These are phyloP conservation scores for Pythium aquatile DNA, from an alignment of 352 stramenopile genomes.

Conservation along the genomic window DNA sequence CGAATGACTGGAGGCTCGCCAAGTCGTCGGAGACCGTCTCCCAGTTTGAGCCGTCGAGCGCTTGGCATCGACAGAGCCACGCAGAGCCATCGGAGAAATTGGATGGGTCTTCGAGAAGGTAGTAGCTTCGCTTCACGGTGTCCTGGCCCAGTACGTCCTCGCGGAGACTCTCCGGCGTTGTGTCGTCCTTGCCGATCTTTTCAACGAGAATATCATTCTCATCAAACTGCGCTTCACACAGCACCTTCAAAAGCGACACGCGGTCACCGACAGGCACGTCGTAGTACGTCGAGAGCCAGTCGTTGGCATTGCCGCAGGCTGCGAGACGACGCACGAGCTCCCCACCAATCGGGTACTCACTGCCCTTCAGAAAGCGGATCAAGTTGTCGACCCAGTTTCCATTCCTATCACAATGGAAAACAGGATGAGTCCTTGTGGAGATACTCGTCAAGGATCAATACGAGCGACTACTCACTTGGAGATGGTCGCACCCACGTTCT, in stretches of 20 bases:
- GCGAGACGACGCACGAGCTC: constrained; percentile 18
- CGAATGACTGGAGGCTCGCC: constrained; percentile 46
- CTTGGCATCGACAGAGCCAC: constrained; percentile 60
- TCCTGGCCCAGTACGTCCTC: constrained; percentile 51
- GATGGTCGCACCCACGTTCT: constrained; percentile 43
- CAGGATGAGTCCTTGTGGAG: neutral
- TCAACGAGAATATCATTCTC: constrained; percentile 57
- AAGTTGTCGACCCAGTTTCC: constrained; percentile 46
- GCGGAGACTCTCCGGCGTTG: constrained; percentile 37
- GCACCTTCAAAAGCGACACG: constrained; percentile 51
- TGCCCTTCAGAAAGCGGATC: constrained; percentile 42
- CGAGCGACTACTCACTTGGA: constrained; percentile 37
- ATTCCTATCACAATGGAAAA: constrained; percentile 26
- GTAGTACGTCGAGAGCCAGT: constrained; percentile 43
- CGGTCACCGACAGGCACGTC: constrained; percentile 39
- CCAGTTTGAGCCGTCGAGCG: constrained; percentile 41
- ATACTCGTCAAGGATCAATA: neutral
- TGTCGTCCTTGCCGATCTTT: constrained; percentile 49
- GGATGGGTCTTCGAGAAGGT: constrained; percentile 57
- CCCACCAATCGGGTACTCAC: constrained; percentile 31
- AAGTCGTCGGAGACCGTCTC: constrained; percentile 63
- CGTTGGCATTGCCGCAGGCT: constrained; percentile 13
- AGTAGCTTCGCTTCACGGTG: constrained; percentile 50
- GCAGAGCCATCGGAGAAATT: constrained; percentile 47
- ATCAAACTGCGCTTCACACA: constrained; percentile 70